Base-by-base conservation (phyloP, 208 protist species). In the Crithidia brevicula region DNA sequence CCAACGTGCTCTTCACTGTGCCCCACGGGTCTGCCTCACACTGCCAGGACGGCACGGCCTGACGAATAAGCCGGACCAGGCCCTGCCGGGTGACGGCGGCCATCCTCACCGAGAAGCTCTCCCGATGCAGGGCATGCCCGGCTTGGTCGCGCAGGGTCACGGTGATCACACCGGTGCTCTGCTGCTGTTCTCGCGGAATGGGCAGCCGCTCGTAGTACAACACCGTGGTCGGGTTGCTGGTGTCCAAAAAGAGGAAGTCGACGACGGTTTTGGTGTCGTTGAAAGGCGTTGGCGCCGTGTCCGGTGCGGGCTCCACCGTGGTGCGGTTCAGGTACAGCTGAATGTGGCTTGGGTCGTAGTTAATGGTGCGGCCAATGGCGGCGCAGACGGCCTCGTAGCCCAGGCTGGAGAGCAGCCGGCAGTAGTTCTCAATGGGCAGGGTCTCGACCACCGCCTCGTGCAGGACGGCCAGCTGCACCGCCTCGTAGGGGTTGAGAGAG, bases 331-430 rank as follows among this genome's bases (percentile, higher is more conserved):
- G 72, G 72, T 93, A 93, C 7, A 93, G 65, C 33, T 81, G 87
- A 20, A 93, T 72, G 54, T 63, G 76, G 36, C 76, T 77, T 20
- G 83, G 76, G 51, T 89, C 76, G 30, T 60, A 62, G 28, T 52
- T 74, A 33, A 77, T 56, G 9, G 27, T 20, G 40, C 64, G 67
- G 9, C 72, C 77, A 53, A 90, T 76, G 0, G 68, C 66, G 34
- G 86, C 79, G 62, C 87, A 89, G 10, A 85, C 69, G 15, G 75
- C 74, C 43, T 83, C 83, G 67, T 85, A 88, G 33, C 25, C 63
- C 83, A 78, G 88, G 23, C 53, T 59, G 6, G 57, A 69, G 22
- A 79, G 51, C 68, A 87, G 77, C n/a, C 67, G 52, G 31, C 71
- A 76, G 28, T 51, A 52, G 30, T 75, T 51, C 57, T 77, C 76